A percentile compares a stretch with the other conserved stretches of the same genome.
phyloP scores from a whole-genome alignment of 2,329 filamentous ascomycete species.

The Leptographium lundbergii region DNA sequence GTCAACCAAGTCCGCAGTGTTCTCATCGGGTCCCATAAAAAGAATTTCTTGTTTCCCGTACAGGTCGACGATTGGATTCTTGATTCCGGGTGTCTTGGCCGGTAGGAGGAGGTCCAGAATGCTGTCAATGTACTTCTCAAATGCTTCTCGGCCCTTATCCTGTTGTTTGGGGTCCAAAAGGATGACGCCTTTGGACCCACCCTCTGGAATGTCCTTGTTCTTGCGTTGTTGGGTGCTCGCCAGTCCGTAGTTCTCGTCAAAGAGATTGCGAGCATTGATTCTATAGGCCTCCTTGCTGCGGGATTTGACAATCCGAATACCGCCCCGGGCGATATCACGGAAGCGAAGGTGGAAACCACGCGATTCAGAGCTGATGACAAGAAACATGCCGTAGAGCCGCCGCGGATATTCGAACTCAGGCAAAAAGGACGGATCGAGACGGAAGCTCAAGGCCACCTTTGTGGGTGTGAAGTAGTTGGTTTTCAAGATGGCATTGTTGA shows the following conservation, averaged over 20 bases:
- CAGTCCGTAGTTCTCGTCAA: conserved; percentile 97
- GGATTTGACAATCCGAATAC: conserved; percentile 97
- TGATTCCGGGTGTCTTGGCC: conserved; percentile 87
- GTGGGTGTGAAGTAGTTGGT: conserved; percentile 97
- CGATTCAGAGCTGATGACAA: conserved; percentile 93
- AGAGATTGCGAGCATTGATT: conserved; percentile 92
- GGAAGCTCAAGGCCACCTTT: conserved; percentile 95
- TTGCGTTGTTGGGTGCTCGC: conserved; percentile 98
- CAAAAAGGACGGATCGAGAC: conserved; percentile 77
- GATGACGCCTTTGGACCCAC: conserved; percentile 95
- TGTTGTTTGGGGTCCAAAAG: conserved; percentile 89
- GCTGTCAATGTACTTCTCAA: conserved; percentile 99
- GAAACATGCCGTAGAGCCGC: conserved; percentile 93
- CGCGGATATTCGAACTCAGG: conserved; percentile 88
- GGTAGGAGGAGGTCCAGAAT: conserved; percentile 90
- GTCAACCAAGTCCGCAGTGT: conserved; percentile 91
- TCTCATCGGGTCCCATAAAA: conserved; percentile 98
- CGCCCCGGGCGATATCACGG: conserved; percentile 90
- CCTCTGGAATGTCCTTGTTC: conserved; percentile 99
- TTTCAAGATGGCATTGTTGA: conserved; percentile 89
- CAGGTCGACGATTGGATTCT: conserved; percentile 93
- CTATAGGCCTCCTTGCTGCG: conserved; percentile 89
- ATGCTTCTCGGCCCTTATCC: conserved; percentile 81
- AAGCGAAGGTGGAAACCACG: conserved; percentile 96
- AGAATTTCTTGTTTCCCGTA: conserved; percentile 93